A percentile compares a stretch with the other conserved stretches of the same genome.
These are phyloP conservation scores for Lenzites betulinus DNA, from an alignment of 768 basidiomycete genomes.

Conservation along the genomic window DNA sequence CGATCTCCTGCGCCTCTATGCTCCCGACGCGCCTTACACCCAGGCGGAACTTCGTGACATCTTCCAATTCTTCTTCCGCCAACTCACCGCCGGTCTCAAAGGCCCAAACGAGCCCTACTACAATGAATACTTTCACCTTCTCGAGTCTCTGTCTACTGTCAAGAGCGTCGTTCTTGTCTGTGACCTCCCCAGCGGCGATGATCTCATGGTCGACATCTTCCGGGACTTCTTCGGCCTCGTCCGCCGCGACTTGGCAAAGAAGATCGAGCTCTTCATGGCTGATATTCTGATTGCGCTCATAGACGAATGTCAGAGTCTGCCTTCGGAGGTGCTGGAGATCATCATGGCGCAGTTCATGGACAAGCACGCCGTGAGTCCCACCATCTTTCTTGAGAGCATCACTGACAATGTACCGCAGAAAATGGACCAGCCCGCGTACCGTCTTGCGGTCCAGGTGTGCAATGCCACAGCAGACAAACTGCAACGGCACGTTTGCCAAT, in stretches of 20 bases:
- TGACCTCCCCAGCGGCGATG: constrained; percentile 86
- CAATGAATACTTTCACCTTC: constrained; percentile 91
- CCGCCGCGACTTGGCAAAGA: constrained; percentile 71
- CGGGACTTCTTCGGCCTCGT: constrained; percentile 81
- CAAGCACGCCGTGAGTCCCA: constrained; percentile 62
- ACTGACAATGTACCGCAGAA: constrained; percentile 39
- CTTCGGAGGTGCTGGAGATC: constrained; percentile 74
- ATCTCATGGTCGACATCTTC: constrained; percentile 82
- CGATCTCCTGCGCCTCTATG: constrained; percentile 90
- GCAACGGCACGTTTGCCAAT: constrained; percentile 85
- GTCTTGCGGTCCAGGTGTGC: constrained; percentile 85
- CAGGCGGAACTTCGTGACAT: constrained; percentile 89
- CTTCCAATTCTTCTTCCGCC: constrained; percentile 94
- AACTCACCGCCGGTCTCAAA: constrained; percentile 75
- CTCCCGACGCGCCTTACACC: constrained; percentile 96
- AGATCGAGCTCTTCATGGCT: constrained; percentile 82
- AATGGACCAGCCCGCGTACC: constrained; percentile 73
- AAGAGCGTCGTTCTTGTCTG: constrained; percentile 94
- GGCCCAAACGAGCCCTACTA: constrained; percentile 83
- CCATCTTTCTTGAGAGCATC: neutral
- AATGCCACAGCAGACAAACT: constrained; percentile 82
- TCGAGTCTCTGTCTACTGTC: constrained; percentile 90
- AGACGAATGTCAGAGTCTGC: constrained; percentile 82
- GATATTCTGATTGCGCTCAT: constrained; percentile 90
- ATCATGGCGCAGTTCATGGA: constrained; percentile 87